A percentile compares a stretch with the other conserved stretches of the same genome.
phyloP scores from a whole-genome alignment of 106 monocot genomes.

The Gastrodia elata region DNA sequence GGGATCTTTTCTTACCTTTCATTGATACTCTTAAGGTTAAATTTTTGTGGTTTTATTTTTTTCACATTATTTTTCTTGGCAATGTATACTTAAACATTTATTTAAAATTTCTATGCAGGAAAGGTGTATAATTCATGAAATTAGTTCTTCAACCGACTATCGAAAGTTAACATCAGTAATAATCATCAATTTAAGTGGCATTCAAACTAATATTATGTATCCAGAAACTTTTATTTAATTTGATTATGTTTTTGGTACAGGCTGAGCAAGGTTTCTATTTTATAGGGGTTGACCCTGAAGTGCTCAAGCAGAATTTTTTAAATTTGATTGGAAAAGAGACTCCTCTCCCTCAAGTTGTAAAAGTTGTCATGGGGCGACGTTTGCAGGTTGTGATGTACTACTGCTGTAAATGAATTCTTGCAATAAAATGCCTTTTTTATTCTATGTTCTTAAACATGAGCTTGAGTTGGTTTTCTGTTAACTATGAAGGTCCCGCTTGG shows the following conservation, averaged over 20 bases:
- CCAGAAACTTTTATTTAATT: not conserved
- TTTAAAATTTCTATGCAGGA: constrained; percentile 37
- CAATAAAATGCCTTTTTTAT: not conserved
- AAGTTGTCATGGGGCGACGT: constrained; percentile 90
- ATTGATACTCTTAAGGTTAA: constrained; percentile 84
- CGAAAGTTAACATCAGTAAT: constrained; percentile 55
- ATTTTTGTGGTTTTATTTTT: not conserved
- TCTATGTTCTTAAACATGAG: not conserved
- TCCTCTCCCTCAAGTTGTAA: constrained; percentile 58
- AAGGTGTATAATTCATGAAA: constrained; percentile 75
- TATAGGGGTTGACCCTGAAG: constrained; percentile 37
- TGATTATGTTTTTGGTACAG: constrained; percentile 22
- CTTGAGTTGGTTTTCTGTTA: not conserved
- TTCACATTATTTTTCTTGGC: not conserved
- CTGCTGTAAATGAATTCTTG: not conserved
- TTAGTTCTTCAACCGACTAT: constrained; percentile 86
- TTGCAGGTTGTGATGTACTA: constrained; percentile 42
- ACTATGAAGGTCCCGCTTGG: constrained; percentile 63
- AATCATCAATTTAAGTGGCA: not conserved
- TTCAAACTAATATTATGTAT: not conserved
- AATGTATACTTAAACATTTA: not conserved
- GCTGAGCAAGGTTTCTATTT: constrained; percentile 88
- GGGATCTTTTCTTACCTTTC: constrained; percentile 95
- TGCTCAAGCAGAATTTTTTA: constrained; percentile 65
- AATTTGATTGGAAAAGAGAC: constrained; percentile 57